These are phyloP conservation scores for Dioszegia crocea DNA, from an alignment of 768 basidiomycete species.

Conservation along the genomic window DNA sequence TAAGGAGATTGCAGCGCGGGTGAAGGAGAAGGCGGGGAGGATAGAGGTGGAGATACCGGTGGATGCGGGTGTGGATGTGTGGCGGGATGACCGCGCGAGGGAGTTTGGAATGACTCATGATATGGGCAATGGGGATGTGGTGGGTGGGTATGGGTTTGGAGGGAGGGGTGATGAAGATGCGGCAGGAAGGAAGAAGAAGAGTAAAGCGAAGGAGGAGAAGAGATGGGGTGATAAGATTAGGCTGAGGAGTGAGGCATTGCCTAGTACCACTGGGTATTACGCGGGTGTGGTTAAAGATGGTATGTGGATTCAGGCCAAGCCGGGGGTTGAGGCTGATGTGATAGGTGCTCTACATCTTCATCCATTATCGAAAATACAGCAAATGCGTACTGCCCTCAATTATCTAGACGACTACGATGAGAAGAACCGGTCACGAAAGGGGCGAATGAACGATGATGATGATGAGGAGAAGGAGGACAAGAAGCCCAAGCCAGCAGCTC, in stretches of 20 bases:
- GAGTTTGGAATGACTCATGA: constrained; percentile 40
- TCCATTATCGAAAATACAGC: constrained; percentile 41
- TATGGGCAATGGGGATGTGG: constrained; percentile 25
- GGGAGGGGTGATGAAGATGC: constrained; percentile 19
- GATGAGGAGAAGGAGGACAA: constrained; percentile 25
- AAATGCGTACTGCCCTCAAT: constrained; percentile 47
- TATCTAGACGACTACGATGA: constrained; percentile 48
- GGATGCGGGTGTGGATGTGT: constrained; percentile 40
- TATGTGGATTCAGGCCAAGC: too few species aligned
- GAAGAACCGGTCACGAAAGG: constrained; percentile 13
- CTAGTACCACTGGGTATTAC: constrained; percentile 48
- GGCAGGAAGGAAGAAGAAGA: constrained; percentile 28
- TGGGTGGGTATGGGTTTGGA: constrained; percentile 32
- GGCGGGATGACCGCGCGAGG: constrained; percentile 47
- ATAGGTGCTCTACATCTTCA: constrained; percentile 50
- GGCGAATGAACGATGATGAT: constrained; percentile 27
- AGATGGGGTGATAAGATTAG: constrained; percentile 47
- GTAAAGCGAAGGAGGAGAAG: constrained; percentile 26
- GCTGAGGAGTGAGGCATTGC: constrained; percentile 47
- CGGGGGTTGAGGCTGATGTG: too few species aligned
- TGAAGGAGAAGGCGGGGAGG: constrained; percentile 41
- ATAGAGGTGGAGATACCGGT: constrained; percentile 50
- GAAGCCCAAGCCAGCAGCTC: constrained; percentile 9
- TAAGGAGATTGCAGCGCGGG: constrained; percentile 37
- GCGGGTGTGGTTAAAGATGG: constrained; percentile 47